Evolutionary conservation across 1,284 basidiomycete species (phyloP).

Genomic region (Retiboletus flavoniger): DNA sequence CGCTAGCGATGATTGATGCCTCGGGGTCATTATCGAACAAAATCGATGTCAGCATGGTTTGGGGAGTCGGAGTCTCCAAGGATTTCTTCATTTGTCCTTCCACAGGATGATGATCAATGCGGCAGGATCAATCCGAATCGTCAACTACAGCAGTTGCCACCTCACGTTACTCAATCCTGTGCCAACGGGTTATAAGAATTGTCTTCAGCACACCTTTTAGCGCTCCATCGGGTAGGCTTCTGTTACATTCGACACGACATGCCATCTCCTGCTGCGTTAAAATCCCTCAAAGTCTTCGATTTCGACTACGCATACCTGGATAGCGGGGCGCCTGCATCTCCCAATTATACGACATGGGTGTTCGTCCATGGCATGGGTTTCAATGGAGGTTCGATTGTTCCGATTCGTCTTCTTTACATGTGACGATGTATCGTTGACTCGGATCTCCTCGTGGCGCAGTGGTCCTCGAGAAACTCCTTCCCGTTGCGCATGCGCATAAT

Average conservation of each 20-base stretch:
- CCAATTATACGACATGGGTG: constrained; percentile 25
- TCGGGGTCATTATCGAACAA: no score
- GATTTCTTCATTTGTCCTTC: background rate
- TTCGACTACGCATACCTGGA: constrained; percentile 24
- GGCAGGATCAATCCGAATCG: background rate
- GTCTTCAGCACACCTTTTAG: background rate
- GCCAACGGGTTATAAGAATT: background rate
- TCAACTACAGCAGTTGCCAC: background rate
- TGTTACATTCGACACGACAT: constrained; percentile 1
- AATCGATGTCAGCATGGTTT: no score
- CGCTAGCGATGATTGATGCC: no score
- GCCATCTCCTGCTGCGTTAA: background rate
- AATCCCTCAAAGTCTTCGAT: constrained; percentile 18
- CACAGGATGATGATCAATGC: background rate
- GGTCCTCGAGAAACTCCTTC: constrained; percentile 23
- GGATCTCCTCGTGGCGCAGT: background rate
- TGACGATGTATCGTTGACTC: background rate
- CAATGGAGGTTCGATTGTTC: constrained; percentile 20
- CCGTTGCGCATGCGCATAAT: constrained; percentile 23
- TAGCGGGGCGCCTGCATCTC: constrained; percentile 19
- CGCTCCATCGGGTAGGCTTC: background rate
- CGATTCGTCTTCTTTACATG: background rate
- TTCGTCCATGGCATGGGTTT: constrained; percentile 26
- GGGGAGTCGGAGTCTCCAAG: no score
- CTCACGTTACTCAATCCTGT: background rate